These are phyloP conservation scores for Ophiosphaerella herpotricha DNA, from an alignment of 2,329 filamentous ascomycete genomes.

Conservation along the genomic window DNA sequence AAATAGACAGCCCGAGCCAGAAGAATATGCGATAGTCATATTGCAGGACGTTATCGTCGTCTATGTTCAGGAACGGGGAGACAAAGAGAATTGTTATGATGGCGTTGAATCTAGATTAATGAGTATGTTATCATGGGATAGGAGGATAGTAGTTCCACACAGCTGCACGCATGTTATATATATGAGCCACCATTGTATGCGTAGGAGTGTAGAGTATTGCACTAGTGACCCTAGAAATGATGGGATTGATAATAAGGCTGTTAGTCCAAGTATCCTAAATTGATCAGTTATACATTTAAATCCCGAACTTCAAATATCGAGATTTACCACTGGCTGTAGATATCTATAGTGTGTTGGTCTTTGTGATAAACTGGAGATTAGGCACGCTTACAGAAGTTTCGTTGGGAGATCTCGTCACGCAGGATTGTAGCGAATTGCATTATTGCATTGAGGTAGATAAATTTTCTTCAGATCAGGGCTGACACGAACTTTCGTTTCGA, in stretches of 20 bases:
- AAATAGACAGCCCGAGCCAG: not conserved
- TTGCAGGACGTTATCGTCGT: not conserved
- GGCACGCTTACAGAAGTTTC: not conserved
- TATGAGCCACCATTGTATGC: not conserved
- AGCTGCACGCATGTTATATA: not conserved
- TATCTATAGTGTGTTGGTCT: not conserved
- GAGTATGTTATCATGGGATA: not conserved
- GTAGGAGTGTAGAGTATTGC: not conserved
- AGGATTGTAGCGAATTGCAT: not conserved
- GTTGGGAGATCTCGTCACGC: not conserved
- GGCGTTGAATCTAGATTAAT: not conserved
- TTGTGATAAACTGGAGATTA: too few relatives aligned
- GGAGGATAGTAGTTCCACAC: not conserved
- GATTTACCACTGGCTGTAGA: not conserved
- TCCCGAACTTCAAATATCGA: too few relatives aligned
- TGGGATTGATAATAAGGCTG: not conserved
- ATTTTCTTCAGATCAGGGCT: too few relatives aligned
- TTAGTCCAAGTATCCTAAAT: not conserved
- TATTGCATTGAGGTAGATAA: too few relatives aligned
- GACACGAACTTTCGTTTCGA: too few relatives aligned
- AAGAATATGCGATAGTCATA: not conserved
- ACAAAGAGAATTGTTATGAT: not conserved
- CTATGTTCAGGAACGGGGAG: not conserved
- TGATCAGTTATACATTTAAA: too few relatives aligned
- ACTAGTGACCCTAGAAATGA: not conserved